Conservation (phyloP, 2,329 filamentous ascomycete species). For the Colletotrichum sp. region DNA sequence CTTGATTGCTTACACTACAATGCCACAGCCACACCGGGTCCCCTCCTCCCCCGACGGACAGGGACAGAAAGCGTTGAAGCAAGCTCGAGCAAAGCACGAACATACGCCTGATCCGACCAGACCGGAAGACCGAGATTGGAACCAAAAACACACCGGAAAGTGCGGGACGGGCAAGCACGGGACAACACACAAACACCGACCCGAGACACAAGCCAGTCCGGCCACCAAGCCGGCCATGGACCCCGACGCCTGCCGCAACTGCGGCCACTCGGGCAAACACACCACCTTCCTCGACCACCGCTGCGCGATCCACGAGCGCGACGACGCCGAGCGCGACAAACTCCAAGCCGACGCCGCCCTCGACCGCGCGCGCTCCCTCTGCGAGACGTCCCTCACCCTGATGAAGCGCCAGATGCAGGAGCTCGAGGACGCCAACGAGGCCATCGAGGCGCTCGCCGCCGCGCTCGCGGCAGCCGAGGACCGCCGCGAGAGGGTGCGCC, state of each 20-base stretch:
- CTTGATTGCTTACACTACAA: background rate
- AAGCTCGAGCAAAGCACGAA: background rate
- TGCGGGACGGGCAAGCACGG: background rate
- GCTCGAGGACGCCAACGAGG: slow-evolving; percentile 15
- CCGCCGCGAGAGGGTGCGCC: slow-evolving; percentile 1
- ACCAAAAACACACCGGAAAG: background rate
- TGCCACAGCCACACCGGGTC: background rate
- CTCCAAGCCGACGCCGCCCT: slow-evolving; percentile 15
- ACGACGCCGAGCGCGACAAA: slow-evolving; percentile 19
- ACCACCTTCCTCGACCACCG: slow-evolving; percentile 10
- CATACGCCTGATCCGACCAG: background rate
- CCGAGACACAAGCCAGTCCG: background rate
- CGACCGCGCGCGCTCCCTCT: slow-evolving; percentile 8
- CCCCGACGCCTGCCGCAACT: slow-evolving; percentile 16
- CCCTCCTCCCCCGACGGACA: background rate
- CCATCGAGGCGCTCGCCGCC: background rate
- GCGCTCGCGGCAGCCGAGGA: slow-evolving; percentile 6
- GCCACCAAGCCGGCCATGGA: background rate
- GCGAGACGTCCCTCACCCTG: slow-evolving; percentile 8
- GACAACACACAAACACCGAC: background rate
- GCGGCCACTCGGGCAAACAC: slow-evolving; percentile 17
- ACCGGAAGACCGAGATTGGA: background rate
- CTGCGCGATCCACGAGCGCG: slow-evolving; percentile 18
- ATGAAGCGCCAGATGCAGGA: slow-evolving; percentile 20
- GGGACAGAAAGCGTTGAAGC: background rate